Evolutionary conservation across 2,329 filamentous ascomycete genomes (phyloP), one percentile per base, ranked within the genome.

Genomic region (Aspergillus brasiliensis): DNA sequence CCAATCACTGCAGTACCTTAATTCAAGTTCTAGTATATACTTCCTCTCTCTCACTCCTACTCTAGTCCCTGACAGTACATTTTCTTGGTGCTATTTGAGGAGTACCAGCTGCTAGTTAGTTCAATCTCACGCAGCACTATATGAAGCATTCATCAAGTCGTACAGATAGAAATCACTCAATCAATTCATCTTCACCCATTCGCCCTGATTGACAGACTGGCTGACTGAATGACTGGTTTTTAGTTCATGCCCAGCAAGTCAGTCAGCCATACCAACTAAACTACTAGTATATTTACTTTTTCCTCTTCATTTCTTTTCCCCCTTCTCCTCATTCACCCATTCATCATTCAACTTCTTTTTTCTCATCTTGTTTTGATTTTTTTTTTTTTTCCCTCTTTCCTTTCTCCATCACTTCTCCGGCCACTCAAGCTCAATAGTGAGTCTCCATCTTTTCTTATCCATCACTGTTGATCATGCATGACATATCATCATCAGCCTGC

Each of bases 401-500:
- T 47, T 51, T 23, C 27, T 54, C 23, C 17, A 11, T 46, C 21
- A 47, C 47, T 37, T 51, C 55, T 34, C 8, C 28, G 34, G 28
- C 48, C 5, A 8, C n/a, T 25, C 23, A 27, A 27, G 21, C 42
- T 28, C 15, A 54, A 46, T 46, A 17, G 34, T 38, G 23, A 54
- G 55, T 47, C 23, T 51, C 49, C 51, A 28, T 57, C 47, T 21
- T 48, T 54, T 28, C 49, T 54, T 52, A 57, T 58, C 63, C 55
- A 61, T 60, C 28, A 54, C 54, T 46, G 57, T 62, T 57, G 56
- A 64, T 62, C 60, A 64, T 65, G 65, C 65, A 66, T 64, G 65
- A 67, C 64, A 67, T 67, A 66, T 67, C 62, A 64, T 60, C 59
- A 57, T 63, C 34, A 49, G 49, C 49, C 48, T 51, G 48, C 48